Base-by-base conservation (phyloP, 106 monocot species). In the Platanthera guangdongensis region DNA sequence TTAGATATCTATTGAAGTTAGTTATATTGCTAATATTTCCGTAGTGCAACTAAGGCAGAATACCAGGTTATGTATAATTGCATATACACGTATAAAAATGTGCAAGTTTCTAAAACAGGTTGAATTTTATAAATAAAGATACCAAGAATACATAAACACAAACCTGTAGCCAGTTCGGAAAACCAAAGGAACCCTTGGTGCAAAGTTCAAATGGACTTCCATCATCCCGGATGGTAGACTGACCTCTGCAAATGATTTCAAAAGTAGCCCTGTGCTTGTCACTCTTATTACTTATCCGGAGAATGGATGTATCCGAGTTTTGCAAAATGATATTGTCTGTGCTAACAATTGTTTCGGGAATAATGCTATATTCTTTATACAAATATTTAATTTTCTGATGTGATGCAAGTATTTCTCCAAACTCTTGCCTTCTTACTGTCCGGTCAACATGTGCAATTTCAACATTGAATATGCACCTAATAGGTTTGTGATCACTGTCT, bases 401-500 rank as follows among this genome's bases (percentile, higher is more conserved):
- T 47, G 92, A 84, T 59, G 8, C 47, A 11, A 86, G 77, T 76
- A 88, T 78, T 53, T 82, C 75, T 74, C 88, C 84, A 75, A 76
- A 88, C 30, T 79, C 82, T 78, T 92, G 86, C 65, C 92, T 84
- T 76, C 81, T 80, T 73, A 79, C 76, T 28, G 80, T 71, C 70
- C 83, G 78, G 77, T 88, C 88, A 15, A 82, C 80, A 74, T 78
- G 83, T 25, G 92, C 86, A 76, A 92, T 86, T 62, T 88, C 88
- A 73, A 86, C 80, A 81, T 71, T 84, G 70, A 92, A 92, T 51
- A 79, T 84, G 74, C 92, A 92, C 69, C 88, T 86, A 62, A 92
- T 88, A 50, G 92, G 92, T 60, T 92, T 92, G 79, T 88, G 92
- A 79, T 92, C 92, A 60, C 92, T 92, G 67, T 86, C 88, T 13